Conservation (phyloP, 345 rosid species). For the Fremontodendron californicum region DNA sequence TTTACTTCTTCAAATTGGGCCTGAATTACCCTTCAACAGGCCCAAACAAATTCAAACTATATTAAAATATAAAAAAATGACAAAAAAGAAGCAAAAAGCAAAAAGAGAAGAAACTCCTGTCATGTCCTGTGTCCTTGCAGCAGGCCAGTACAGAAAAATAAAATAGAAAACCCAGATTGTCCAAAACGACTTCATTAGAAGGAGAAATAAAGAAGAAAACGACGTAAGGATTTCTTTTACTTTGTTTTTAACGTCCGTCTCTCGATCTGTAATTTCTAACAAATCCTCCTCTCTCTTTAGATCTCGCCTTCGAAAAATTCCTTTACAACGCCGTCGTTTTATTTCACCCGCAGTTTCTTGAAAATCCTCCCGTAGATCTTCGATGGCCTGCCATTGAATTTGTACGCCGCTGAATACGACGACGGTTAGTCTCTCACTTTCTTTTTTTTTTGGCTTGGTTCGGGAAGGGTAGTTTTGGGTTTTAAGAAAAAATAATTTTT, state of each 20-base stretch:
- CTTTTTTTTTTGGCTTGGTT: neutral
- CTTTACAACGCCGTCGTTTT: neutral
- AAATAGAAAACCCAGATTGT: neutral
- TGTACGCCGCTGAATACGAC: neutral
- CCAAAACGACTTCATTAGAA: neutral
- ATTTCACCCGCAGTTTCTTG: neutral
- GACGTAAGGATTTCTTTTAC: neutral
- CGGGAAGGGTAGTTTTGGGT: neutral
- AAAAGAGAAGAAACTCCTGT: neutral
- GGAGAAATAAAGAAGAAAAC: neutral
- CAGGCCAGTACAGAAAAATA: neutral
- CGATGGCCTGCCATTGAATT: neutral
- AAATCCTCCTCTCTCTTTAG: neutral
- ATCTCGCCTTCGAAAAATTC: neutral
- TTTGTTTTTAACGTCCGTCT: neutral
- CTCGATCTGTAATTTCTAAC: constrained; percentile 8
- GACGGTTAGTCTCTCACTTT: neutral
- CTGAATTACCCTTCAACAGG: neutral
- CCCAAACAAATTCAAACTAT: neutral
- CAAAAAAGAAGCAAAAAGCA: neutral
- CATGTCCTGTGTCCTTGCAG: too few relatives aligned
- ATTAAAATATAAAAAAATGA: neutral
- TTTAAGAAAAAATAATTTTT: too few relatives aligned
- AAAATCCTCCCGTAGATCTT: neutral
- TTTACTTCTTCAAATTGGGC: neutral